Evolutionary conservation across 179 eudicot species (phyloP), one percentile per base, ranked within the genome.

Genomic region (Silene noctiflora): DNA sequence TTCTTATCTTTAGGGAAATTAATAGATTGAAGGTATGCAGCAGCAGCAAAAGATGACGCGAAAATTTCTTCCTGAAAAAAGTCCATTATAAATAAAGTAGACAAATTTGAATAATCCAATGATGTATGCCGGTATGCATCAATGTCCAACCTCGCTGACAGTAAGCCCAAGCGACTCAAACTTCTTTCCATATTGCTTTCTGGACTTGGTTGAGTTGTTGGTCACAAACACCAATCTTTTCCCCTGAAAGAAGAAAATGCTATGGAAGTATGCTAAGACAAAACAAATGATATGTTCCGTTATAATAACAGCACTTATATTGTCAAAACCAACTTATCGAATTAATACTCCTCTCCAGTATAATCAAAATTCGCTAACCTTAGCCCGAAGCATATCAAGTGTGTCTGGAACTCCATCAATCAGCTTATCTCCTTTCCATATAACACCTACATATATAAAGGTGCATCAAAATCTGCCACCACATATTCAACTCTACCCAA

Each of bases 31-130:
- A 94, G 86, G 85, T 94, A 94, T 11, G 97, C 94, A 60, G 98
- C 98, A 76, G 97, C 97, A 72, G 98, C 98, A 83, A 94, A 95
- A 27, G 99, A 95, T 55, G 99, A 95, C 3, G 99, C 98, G 74
- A 95, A 95, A 79, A 93, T 95, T 81, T 95, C 98, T 87, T 95
- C 99, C 99, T 95, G 91, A 72, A 83, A 84, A 19, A 79, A 74
- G 68, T 24, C 44, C 25, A 48, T 27, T 3, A 72, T 46, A 27
- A 69, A 51, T 77, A 74, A 62, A 65, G 58, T 16, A 65, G 4
- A 77, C 14, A 55, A 72, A 29, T 55, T 61, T 31, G 14, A 60
- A 70, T 25, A 56, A 12, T 59, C 51, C 14, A 33, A 69, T 19
- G n/a, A 51, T 33, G 11, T 48, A 78, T 59, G 55, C 55, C 4